Percentiles rank a stretch among this genome's conserved stretches.
Evolutionary conservation across 1,139 yeast genomes (phyloP).

Genomic region (Yamadazyma dushanensis): DNA sequence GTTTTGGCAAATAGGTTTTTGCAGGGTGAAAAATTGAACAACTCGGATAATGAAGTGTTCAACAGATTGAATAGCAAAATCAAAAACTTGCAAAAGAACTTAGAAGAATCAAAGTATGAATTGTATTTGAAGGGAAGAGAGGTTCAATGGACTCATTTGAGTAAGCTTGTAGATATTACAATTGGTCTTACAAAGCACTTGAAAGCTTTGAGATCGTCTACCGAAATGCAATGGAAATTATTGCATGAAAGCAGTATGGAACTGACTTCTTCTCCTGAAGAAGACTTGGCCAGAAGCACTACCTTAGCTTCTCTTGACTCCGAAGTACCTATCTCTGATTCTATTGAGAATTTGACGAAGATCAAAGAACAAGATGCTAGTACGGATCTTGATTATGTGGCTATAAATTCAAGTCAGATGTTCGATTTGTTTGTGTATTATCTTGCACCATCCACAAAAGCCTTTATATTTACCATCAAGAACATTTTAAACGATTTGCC

Average conservation of each 20-base stretch:
- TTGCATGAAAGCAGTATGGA: slow-evolving; percentile 28
- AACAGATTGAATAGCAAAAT: slow-evolving; percentile 42
- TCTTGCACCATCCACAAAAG: slow-evolving; percentile 72
- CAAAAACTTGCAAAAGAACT: slow-evolving; percentile 35
- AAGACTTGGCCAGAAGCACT: slow-evolving; percentile 4
- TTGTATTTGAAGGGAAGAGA: slow-evolving; percentile 55
- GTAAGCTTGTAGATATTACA: slow-evolving; percentile 51
- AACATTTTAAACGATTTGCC: slow-evolving; percentile 63
- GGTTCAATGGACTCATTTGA: slow-evolving; percentile 47
- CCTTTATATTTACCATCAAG: slow-evolving; percentile 63
- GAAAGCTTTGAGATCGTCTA: slow-evolving; percentile 68
- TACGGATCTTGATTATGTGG: slow-evolving; percentile 21
- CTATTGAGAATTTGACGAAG: slow-evolving; percentile 27
- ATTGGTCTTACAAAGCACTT: slow-evolving; percentile 56
- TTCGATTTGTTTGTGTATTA: slow-evolving; percentile 66
- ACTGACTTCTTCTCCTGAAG: slow-evolving; percentile 8
- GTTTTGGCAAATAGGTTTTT: slow-evolving; percentile 55
- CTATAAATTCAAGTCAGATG: slow-evolving; percentile 48
- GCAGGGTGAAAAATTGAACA: slow-evolving; percentile 46
- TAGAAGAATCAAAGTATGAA: slow-evolving; percentile 69
- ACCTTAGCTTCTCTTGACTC: slow-evolving; percentile 22
- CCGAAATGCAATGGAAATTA: slow-evolving; percentile 63
- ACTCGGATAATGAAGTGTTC: slow-evolving; percentile 37
- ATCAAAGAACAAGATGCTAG: slow-evolving; percentile 13
- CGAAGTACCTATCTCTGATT: slow-evolving; percentile 22